Evolutionary conservation across 2,329 filamentous ascomycete genomes (phyloP), one percentile per base, ranked within the genome.

Genomic region (Fonsecaea pedrosoi): DNA sequence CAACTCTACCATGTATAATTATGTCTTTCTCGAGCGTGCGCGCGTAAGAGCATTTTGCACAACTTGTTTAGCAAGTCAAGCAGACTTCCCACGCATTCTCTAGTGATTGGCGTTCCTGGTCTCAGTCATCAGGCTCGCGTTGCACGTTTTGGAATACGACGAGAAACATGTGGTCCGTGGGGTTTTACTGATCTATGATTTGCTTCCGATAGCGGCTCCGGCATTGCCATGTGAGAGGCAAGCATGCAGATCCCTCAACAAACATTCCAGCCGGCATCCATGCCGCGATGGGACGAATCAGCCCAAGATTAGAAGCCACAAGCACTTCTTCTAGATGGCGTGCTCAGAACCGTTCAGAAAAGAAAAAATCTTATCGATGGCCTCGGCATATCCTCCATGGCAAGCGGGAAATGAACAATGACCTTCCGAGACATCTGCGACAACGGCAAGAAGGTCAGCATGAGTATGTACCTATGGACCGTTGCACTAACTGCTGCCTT

Each of bases 141-240:
- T 32, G 30, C 30, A 6, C 15, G n/a, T 15, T 21, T n/a, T 45
- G 40, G 40, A 18, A 45, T 18, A 45, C 40, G 6, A n/a, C 21
- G 9, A 50, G 13, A 10, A 50, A 13, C 18, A 12, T 25, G 45
- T 21, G 30, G 30, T 50, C 25, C 10, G 2, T 21, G 12, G 10
- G 15, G 15, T 1, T 50, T 30, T 13, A 12, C 18, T 18, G 18
- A 50, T 30, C 45, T 30, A 50, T 7, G 8, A 12, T 50, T 50
- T 50, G 45, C 9, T 25, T 50, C 45, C 45, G 45, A 50, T 50
- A 50, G 45, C 45, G 45, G 45, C 45, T 21, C 4, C 25, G 45
- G 18, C 9, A 25, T 12, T 18, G 8, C 18, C 45, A 25, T 50
- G 45, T 25, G 21, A 18, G 18, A 50, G 18, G 45, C 25, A 12